These are phyloP conservation scores for Casaregolazyma lundiana DNA, from an alignment of 1,139 yeast species.

Conservation along the genomic window DNA sequence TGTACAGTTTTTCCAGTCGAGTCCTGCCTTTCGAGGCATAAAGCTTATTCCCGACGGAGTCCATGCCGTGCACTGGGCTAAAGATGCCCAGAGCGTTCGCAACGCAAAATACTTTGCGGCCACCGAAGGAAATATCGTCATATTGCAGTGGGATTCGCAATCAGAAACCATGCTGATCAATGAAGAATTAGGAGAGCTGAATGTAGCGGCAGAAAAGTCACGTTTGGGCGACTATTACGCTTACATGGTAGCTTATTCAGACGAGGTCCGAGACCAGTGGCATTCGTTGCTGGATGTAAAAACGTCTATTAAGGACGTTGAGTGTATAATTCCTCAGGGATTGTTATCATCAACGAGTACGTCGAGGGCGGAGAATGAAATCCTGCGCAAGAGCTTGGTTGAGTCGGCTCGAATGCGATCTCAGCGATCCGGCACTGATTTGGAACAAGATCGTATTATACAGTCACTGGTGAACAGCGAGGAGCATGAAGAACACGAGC, in stretches of 20 bases:
- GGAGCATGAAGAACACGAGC: constrained; percentile 1
- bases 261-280: constrained; percentile 26
- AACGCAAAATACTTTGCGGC: constrained; percentile 31
- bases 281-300: constrained; percentile 18
- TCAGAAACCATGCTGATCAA: constrained; percentile 28
- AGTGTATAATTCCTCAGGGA: constrained; percentile 25
- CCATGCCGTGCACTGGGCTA: constrained; percentile 39
- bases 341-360: constrained; percentile 37
- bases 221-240: constrained; percentile 29
- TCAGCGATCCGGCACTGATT: constrained; percentile 10
- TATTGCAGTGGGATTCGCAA: constrained; percentile 29
- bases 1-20: constrained; percentile 37
- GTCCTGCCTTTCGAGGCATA: constrained; percentile 34
- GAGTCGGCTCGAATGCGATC: constrained; percentile 24
- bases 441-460: constrained; percentile 29
- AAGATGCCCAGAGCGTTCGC: constrained; percentile 27
- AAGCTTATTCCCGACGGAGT: constrained; percentile 37
- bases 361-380: constrained; percentile 38
- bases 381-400: constrained; percentile 31
- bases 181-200: constrained; percentile 31
- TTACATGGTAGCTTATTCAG: constrained; percentile 33
- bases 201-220: constrained; percentile 27
- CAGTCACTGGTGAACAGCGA: constrained; percentile 29
- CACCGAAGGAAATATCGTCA: constrained; percentile 21
- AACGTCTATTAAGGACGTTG: constrained; percentile 19